A percentile compares a stretch with the other conserved stretches of the same genome.
Conservation (phyloP, 148 eudicot species). For the Rhododendron simsii region DNA sequence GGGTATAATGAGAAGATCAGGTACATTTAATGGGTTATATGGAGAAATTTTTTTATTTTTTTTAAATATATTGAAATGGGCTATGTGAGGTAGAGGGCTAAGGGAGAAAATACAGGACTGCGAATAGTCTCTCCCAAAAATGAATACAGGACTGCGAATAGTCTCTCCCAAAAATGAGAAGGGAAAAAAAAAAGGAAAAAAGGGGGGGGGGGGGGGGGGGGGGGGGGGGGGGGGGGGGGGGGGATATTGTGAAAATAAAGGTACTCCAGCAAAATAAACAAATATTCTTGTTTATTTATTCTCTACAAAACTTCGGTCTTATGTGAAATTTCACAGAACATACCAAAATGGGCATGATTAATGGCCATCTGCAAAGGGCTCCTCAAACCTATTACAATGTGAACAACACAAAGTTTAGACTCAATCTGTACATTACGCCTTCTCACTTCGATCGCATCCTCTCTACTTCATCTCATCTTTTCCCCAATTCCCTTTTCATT, state of each 20-base stretch:
- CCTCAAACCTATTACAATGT: not conserved
- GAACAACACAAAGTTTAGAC: not conserved
- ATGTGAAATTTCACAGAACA: not conserved
- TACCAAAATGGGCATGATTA: not conserved
- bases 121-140: too few relatives aligned
- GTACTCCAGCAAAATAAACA: not conserved
- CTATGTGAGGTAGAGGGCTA: too few relatives aligned
- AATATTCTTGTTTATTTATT: not conserved
- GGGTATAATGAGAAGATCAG: too few relatives aligned
- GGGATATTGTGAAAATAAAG: not conserved
- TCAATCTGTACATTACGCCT: not conserved
- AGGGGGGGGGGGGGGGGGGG: too few relatives aligned
- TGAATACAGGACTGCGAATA: too few relatives aligned
- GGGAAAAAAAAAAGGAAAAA: rapidly evolving
- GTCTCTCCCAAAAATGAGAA: too few relatives aligned
- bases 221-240: too few relatives aligned
- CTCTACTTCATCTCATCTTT: not conserved
- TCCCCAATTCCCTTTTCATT: not conserved
- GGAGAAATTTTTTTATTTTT: too few relatives aligned
- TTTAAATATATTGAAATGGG: too few relatives aligned
- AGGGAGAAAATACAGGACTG: too few relatives aligned
- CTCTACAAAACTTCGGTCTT: not conserved
- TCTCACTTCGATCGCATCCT: not conserved
- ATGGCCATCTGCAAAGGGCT: not conserved
- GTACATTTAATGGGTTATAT: too few relatives aligned